A percentile compares a stretch with the other conserved stretches of the same genome.
phyloP scores from a whole-genome alignment of 495 filamentous ascomycete genomes.

The Pseudotulostoma volvatum region DNA sequence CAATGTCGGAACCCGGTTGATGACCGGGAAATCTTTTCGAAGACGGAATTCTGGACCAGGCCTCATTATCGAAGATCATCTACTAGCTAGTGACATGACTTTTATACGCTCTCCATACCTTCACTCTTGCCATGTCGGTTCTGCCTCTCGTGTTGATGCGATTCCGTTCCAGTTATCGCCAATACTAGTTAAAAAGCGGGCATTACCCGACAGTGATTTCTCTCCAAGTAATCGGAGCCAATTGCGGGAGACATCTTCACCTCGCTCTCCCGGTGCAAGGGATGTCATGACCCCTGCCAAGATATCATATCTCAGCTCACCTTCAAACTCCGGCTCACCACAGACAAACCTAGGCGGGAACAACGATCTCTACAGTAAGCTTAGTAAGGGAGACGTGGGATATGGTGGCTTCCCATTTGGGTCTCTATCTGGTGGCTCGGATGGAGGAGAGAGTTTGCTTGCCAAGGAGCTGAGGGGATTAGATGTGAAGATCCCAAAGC shows the following conservation, averaged over 20 bases:
- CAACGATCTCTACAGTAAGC: slow-evolving; percentile 42
- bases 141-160: too few relatives aligned
- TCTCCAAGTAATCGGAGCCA: not conserved
- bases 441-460: slow-evolving; percentile 36
- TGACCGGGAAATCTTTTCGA: slow-evolving; percentile 38
- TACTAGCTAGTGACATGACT: slow-evolving; percentile 1
- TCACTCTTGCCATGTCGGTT: too few relatives aligned
- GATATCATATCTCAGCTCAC: not conserved
- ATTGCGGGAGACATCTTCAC: not conserved
- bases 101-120: not conserved
- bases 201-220: not conserved
- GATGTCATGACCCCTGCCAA: too few relatives aligned
- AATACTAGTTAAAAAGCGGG: slow-evolving; percentile 3
- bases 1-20: slow-evolving; percentile 21
- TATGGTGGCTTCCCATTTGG: slow-evolving; percentile 46
- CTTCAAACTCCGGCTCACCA: not conserved
- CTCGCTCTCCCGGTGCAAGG: not conserved
- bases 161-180: slow-evolving; percentile 8
- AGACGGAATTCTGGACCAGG: slow-evolving; percentile 40
- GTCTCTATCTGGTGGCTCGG: slow-evolving; percentile 17
- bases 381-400: slow-evolving; percentile 47
- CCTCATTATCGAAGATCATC: slow-evolving; percentile 18
- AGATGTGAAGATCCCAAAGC: slow-evolving; percentile 19
- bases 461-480: slow-evolving; percentile 36
- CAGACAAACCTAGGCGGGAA: slow-evolving; percentile 4